A percentile compares a stretch with the other conserved stretches of the same genome.
These are phyloP conservation scores for Pseudotulostoma volvatum DNA, from an alignment of 495 filamentous ascomycete species.

Conservation along the genomic window DNA sequence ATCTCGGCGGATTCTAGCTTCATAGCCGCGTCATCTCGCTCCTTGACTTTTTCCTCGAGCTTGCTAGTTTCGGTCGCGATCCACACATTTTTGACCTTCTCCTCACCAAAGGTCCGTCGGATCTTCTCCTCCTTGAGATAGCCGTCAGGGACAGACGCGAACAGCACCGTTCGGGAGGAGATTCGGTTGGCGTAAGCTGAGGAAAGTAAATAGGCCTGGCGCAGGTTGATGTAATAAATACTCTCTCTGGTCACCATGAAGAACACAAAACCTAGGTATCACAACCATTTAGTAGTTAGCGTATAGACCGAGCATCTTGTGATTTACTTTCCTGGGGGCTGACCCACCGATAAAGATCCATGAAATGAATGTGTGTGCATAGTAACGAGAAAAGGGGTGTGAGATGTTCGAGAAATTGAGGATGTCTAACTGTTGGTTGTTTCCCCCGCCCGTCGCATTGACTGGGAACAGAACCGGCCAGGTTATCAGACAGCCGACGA, in stretches of 20 bases:
- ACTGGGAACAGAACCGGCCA: conserved; percentile 78
- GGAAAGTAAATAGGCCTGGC: conserved; percentile 84
- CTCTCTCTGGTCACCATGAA: conserved; percentile 79
- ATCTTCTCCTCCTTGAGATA: conserved; percentile 61
- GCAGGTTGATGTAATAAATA: conserved; percentile 88
- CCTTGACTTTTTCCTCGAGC: conserved; percentile 68
- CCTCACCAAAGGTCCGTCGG: conserved; percentile 55
- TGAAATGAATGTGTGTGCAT: conserved; percentile 55
- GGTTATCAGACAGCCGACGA: conserved; percentile 66
- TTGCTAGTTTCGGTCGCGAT: conserved; percentile 63
- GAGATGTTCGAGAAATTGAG: conserved; percentile 60
- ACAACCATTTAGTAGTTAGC: conserved; percentile 2
- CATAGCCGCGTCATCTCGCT: conserved; percentile 68
- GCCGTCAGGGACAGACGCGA: conserved; percentile 63
- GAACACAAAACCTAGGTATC: conserved; percentile 51
- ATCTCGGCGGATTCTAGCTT: conserved; percentile 84
- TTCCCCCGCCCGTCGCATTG: conserved; percentile 55
- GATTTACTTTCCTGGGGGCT: too few species aligned
- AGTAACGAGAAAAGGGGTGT: conserved; percentile 43
- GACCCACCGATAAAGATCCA: conserved; percentile 57
- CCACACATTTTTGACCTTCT: conserved; percentile 73
- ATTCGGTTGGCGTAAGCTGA: conserved; percentile 77
- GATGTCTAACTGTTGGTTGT: conserved; percentile 53
- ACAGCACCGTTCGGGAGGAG: conserved; percentile 86
- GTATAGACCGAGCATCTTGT: background rate